Base-by-base conservation (phyloP, 129 eudicot genomes). In the Lactuca saligna region DNA sequence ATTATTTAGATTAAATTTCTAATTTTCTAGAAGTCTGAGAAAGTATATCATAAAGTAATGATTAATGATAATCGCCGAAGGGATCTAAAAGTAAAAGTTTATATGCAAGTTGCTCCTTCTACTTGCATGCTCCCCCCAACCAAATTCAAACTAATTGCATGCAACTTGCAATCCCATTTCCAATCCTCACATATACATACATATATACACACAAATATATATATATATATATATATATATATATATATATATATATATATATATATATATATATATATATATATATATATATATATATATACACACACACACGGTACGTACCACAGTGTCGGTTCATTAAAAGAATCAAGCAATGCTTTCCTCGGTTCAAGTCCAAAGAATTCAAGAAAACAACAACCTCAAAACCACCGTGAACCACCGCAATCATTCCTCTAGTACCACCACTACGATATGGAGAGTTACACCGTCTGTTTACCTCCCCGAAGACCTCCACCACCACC, bases 351-450 rank as follows among this genome's bases (percentile, higher is more conserved):
- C 64, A 49, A 75, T 76, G 80, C 29, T 39, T 69, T 54, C 88
- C 13, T 80, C 86, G 4, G 74, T 83, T 32, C 91, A 82, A 17
- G 70, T 82, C 60, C 85, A 84, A 9, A 78, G 86, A 80, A 82
- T 75, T 65, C 85, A 72, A 46, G 51, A 46, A 64, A 13, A 42
- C 58, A 15, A 25, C 80, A 38, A 71, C 73, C 63, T 67, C 64
- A 56, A 70, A 63, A 38, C 79, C 63, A 10, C 74, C 32, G 17
- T 50, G 48, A 46, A 49, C 58, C 65, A 48, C 78, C 87, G 15
- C 29, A 75, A 69, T 5, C 67, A 65, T 8, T 70, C 57, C 34
- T 63, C 61, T 25, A n/a, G n/a, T n/a, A 57, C 67, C 14, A 15
- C 42, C 16, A 56, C 29, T 3, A 63, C 81, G 65, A 73, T 58